These are phyloP conservation scores for Claviceps cyperi DNA, from an alignment of 2,329 filamentous ascomycete genomes.

Conservation along the genomic window DNA sequence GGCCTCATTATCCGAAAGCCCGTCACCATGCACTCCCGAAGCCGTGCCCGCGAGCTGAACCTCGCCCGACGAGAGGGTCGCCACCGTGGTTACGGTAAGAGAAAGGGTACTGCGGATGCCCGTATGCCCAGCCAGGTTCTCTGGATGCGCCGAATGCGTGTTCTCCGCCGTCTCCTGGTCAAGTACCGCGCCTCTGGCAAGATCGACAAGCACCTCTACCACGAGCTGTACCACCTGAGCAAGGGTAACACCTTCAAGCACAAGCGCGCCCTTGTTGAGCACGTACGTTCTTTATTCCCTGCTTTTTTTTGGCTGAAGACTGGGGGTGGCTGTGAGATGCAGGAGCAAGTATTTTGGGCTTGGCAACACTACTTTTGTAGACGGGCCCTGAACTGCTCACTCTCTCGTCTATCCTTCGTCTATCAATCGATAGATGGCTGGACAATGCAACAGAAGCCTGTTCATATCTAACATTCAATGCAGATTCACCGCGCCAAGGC, in stretches of 20 bases:
- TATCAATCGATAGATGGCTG: too few species aligned
- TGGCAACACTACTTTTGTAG: too few species aligned
- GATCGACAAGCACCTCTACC: conserved; percentile 99
- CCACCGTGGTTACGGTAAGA: conserved; percentile 99
- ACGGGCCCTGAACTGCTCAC: too few species aligned
- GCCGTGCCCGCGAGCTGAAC: conserved; percentile 88
- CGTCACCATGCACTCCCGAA: conserved; percentile 98
- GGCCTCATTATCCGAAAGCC: conserved; percentile 99
- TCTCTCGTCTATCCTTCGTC: too few species aligned
- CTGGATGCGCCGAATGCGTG: conserved; percentile 99
- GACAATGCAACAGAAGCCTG: too few species aligned
- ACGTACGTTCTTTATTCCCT: conserved; percentile 61
- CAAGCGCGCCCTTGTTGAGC: conserved; percentile 99
- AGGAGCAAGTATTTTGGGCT: too few species aligned
- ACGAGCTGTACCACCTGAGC: conserved; percentile 99
- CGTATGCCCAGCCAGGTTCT: conserved; percentile 97
- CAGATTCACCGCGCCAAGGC: conserved; percentile 99
- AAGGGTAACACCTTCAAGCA: conserved; percentile 99
- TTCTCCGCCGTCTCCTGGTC: conserved; percentile 96
- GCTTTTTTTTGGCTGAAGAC: background rate
- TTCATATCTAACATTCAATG: background rate
- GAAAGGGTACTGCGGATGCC: conserved; percentile 99
- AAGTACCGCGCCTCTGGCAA: conserved; percentile 99
- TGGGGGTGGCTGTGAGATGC: too few species aligned
- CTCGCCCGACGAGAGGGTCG: conserved; percentile 87